Conservation (phyloP, 208 protist species). For the Zelonia costaricensis region DNA sequence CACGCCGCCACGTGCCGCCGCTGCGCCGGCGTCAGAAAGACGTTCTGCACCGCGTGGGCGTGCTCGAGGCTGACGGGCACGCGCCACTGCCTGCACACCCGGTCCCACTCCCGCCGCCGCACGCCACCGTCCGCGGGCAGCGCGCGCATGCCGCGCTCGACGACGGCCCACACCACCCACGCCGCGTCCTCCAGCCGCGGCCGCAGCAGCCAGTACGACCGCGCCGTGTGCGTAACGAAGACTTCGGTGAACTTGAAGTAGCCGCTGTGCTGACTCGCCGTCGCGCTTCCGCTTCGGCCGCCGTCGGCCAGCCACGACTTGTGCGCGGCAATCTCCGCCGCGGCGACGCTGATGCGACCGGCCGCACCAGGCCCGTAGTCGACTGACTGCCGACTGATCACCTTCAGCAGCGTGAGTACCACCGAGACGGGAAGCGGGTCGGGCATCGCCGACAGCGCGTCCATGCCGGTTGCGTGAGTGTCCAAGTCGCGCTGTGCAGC, state of each 20-base stretch:
- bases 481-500: constrained; percentile 18
- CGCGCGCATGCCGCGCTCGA: constrained; percentile 25
- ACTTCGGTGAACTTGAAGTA: constrained; percentile 43
- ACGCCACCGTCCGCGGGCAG: constrained; percentile 12
- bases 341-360: not conserved
- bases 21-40: constrained; percentile 41
- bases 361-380: not conserved
- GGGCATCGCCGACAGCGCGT: constrained; percentile 23
- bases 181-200: constrained; percentile 47
- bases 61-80: constrained; percentile 41
- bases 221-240: constrained; percentile 63
- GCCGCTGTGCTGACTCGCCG: too few species aligned
- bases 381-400: constrained; percentile 3
- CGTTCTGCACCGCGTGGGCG: constrained; percentile 24
- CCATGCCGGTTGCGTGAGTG: constrained; percentile 13
- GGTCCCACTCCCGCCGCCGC: constrained; percentile 28
- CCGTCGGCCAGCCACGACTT: constrained; percentile 17
- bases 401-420: constrained; percentile 19
- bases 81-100: constrained; percentile 34
- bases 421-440: constrained; percentile 17
- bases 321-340: not conserved
- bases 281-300: not conserved
- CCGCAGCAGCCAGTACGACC: constrained; percentile 68
- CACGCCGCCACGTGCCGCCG: constrained; percentile 19
- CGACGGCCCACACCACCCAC: constrained; percentile 38